Evolutionary conservation across 805 yeast genomes (phyloP).

Genomic region (Myxozyma neglecta): DNA sequence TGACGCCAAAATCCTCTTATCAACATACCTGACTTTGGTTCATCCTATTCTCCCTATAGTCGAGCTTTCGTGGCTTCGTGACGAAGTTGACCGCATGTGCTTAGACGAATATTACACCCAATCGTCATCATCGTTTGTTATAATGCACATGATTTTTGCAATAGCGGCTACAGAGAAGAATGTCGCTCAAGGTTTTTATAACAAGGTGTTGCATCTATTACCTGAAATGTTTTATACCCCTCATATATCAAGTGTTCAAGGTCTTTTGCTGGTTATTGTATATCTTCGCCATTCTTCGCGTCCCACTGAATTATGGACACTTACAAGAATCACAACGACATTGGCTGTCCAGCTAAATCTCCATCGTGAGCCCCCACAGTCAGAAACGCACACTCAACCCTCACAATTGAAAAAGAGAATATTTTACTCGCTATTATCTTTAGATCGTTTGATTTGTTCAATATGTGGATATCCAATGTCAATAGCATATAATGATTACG

Average conservation of each 20-base stretch:
- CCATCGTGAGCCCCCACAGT: slow-evolving; percentile 18
- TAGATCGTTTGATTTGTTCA: slow-evolving; percentile 16
- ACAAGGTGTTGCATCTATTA: slow-evolving; percentile 15
- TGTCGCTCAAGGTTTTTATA: slow-evolving; percentile 25
- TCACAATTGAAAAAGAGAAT: slow-evolving; percentile 23
- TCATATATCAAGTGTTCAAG: slow-evolving; percentile 16
- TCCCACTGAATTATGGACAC: slow-evolving; percentile 23
- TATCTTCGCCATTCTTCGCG: slow-evolving; percentile 26
- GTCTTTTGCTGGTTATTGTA: slow-evolving; percentile 16
- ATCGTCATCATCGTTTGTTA: slow-evolving; percentile 13
- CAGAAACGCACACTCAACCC: neutral
- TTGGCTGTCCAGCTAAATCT: slow-evolving; percentile 26
- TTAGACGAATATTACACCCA: slow-evolving; percentile 17
- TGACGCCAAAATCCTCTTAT: slow-evolving; percentile 23
- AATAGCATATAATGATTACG: slow-evolving; percentile 4
- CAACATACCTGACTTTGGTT: slow-evolving; percentile 15
- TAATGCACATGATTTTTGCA: slow-evolving; percentile 29
- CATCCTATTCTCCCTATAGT: slow-evolving; percentile 26
- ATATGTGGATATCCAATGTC: slow-evolving; percentile 26
- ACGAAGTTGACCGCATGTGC: slow-evolving; percentile 14
- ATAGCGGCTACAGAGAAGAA: slow-evolving; percentile 15
- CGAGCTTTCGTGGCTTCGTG: slow-evolving; percentile 14
- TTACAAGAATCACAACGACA: slow-evolving; percentile 23
- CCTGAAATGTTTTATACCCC: slow-evolving; percentile 15
- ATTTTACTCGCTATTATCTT: slow-evolving; percentile 22